These are phyloP conservation scores for Lipomyces yamadae DNA, from an alignment of 805 yeast species.

Conservation along the genomic window DNA sequence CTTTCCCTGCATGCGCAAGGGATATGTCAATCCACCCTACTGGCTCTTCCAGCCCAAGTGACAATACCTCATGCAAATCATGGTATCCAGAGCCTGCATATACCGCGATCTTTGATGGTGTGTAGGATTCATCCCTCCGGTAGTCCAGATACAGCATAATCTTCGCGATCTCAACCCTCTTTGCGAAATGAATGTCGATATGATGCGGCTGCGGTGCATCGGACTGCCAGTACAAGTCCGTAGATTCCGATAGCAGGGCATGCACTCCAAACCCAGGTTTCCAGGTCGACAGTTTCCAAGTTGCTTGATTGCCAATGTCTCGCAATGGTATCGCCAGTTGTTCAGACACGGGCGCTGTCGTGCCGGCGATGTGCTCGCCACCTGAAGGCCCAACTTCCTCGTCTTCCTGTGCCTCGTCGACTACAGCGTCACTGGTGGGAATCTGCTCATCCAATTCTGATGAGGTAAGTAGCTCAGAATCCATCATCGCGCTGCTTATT, in stretches of 20 bases:
- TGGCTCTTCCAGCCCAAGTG: constrained; percentile 65
- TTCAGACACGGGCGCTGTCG: constrained; percentile 3
- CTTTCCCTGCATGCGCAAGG: constrained; percentile 59
- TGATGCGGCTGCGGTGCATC: constrained; percentile 91
- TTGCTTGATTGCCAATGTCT: constrained; percentile 80
- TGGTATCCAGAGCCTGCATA: constrained; percentile 80
- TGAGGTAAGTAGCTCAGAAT: constrained; percentile 10
- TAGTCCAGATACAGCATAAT: constrained; percentile 75
- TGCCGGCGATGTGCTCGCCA: constrained; percentile 3
- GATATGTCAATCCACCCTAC: constrained; percentile 77
- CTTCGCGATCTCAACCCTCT: constrained; percentile 68
- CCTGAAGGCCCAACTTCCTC: constrained; percentile 2
- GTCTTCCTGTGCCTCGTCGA: constrained; percentile 6
- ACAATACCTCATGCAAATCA: constrained; percentile 70
- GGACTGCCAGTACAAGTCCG: constrained; percentile 86
- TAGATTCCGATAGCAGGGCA: constrained; percentile 68
- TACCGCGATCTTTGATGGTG: constrained; percentile 73
- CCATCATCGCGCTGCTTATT: background rate
- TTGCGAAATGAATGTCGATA: constrained; percentile 78
- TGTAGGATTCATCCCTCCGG: constrained; percentile 83
- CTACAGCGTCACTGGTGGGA: background rate
- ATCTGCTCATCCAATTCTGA: constrained; percentile 11
- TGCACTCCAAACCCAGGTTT: constrained; percentile 74
- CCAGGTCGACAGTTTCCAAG: constrained; percentile 80
- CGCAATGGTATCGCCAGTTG: constrained; percentile 11